Conservation (phyloP, 1,284 basidiomycete species). For the Laetiporus sulphureus region DNA sequence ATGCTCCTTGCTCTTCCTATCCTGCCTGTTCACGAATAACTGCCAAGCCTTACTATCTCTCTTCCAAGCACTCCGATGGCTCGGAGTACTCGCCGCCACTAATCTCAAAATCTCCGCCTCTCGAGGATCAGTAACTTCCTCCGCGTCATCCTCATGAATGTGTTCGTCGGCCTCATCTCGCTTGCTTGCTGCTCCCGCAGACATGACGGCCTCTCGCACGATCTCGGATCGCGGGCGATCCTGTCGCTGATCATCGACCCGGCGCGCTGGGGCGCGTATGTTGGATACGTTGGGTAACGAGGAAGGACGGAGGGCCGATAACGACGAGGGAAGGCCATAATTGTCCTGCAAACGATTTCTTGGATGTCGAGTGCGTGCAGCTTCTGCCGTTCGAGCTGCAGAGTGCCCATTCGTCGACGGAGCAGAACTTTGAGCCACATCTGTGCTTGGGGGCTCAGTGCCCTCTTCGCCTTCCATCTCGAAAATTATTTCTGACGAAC, state of each 20-base stretch:
- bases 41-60: slow-evolving; percentile 59
- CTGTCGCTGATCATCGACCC: slow-evolving; percentile 10
- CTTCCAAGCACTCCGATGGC: slow-evolving; percentile 65
- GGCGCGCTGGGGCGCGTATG: slow-evolving; percentile 15
- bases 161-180: neutral
- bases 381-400: too few relatives aligned
- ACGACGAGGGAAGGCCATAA: slow-evolving; percentile 44
- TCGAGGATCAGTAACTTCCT: slow-evolving; percentile 30
- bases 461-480: slow-evolving; percentile 39
- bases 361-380: too few relatives aligned
- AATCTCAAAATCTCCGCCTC: slow-evolving; percentile 53
- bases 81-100: slow-evolving; percentile 61
- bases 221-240: slow-evolving; percentile 16
- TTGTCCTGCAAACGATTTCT: slow-evolving; percentile 23
- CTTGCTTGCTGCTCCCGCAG: slow-evolving; percentile 7
- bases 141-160: slow-evolving; percentile 6
- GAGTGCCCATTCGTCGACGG: slow-evolving; percentile 12
- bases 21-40: slow-evolving; percentile 44
- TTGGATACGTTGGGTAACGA: slow-evolving; percentile 58
- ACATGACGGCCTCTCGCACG: slow-evolving; percentile 17
- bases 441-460: slow-evolving; percentile 10
- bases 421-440: slow-evolving; percentile 9
- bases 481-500: slow-evolving; percentile 55
- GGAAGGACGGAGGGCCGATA: slow-evolving; percentile 55
- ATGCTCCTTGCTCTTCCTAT: slow-evolving; percentile 26